These are phyloP conservation scores for Emericellopsis atlantica DNA, from an alignment of 2,329 filamentous ascomycete genomes.

Conservation along the genomic window DNA sequence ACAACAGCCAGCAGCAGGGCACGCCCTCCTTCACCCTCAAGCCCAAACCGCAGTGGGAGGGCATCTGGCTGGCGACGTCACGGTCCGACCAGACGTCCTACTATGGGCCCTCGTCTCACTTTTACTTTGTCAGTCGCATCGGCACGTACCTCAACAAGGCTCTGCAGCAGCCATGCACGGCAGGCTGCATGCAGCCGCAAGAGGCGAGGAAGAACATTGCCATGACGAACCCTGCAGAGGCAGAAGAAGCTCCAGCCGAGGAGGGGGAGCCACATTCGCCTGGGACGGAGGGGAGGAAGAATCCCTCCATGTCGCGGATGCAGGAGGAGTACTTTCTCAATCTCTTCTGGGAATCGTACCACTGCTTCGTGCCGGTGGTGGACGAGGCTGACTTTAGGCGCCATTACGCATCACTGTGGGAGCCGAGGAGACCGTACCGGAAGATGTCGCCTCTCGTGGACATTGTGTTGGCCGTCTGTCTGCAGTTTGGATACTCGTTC, in stretches of 20 bases:
- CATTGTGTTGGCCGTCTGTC: conserved; percentile 36
- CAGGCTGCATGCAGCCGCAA: conserved; percentile 6
- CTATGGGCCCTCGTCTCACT: conserved; percentile 29
- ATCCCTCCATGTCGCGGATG: conserved; percentile 14
- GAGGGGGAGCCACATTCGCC: background rate
- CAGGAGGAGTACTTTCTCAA: conserved; percentile 26
- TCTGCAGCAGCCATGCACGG: conserved; percentile 13
- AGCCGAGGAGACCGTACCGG: conserved; percentile 9
- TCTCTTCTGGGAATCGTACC: conserved; percentile 5
- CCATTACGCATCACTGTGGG: conserved; percentile 4
- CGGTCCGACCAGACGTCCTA: conserved; percentile 21
- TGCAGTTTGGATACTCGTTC: conserved; percentile 28
- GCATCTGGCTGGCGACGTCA: conserved; percentile 21
- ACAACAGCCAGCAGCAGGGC: background rate
- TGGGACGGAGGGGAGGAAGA: conserved; percentile 1
- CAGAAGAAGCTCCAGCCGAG: background rate
- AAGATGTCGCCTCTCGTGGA: conserved; percentile 36
- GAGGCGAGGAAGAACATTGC: conserved; percentile 6
- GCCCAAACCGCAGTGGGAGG: conserved; percentile 10
- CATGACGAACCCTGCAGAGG: background rate
- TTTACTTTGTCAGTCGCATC: conserved; percentile 30
- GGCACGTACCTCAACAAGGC: conserved; percentile 18
- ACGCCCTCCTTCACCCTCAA: background rate
- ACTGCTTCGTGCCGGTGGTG: conserved; percentile 3
- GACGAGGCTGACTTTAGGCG: conserved; percentile 3